Evolutionary conservation across 768 basidiomycete species (phyloP), one percentile per base, ranked within the genome.

Genomic region (Rhizopogon vulgaris): DNA sequence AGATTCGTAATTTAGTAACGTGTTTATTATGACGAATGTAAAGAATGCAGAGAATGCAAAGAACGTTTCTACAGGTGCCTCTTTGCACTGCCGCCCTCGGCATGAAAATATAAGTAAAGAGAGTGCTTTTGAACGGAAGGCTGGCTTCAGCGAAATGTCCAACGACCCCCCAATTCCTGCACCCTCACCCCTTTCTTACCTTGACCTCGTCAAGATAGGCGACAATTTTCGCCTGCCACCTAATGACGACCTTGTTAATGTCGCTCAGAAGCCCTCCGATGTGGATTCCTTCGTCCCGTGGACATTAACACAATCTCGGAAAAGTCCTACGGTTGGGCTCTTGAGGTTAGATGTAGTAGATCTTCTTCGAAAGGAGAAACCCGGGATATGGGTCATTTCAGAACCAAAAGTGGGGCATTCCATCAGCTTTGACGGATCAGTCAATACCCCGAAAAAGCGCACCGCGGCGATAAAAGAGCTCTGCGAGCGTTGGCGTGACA

Each of bases 401-500:
- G 59, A 28, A 57, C 64, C 52, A 41, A 55, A 42, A 3, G 22
- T 22, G 22, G 22, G 22, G 43, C 52, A 41, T 27, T 50, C 54
- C 22, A 65, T 85, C 41, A 78, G 76, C 58, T 84, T 88, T 59
- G 69, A 73, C 38, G 53, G 63, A 3, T 76, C 75, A 56, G 53
- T 84, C 41, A 68, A 82, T 63, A 81, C 79, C 11, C 79, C 80
- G 9, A 64, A 70, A 17, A 80, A 78, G 58, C 80, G 89, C 40
- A 84, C 82, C 6, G 71, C 65, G 1, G 78, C 73, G 8, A 78
- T 92, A 74, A 76, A 73, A 54, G 80, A 78, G 56, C 66, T 91
- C 15, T 88, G 85, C 63, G 81, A 83, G 63, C 76, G 80, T 40
- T 93, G 90, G 90, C 78, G 87, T 39, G 83, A 87, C 60, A 71